These are phyloP conservation scores for Austroboletus novae-zelandiae DNA, from an alignment of 1,284 basidiomycete species.

Conservation along the genomic window DNA sequence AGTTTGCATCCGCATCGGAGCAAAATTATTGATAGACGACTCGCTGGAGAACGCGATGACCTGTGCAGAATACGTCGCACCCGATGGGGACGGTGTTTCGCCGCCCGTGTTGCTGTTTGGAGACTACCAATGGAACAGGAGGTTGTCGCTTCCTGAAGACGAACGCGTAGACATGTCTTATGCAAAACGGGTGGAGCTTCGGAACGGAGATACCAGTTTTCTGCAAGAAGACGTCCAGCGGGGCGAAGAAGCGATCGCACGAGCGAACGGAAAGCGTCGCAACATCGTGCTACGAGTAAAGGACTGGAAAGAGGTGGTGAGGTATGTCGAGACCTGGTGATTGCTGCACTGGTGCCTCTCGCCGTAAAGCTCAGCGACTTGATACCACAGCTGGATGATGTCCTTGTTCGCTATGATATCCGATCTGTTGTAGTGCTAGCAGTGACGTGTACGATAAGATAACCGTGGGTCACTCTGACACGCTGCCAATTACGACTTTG, in stretches of 20 bases:
- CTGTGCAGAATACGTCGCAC: slow-evolving; percentile 39
- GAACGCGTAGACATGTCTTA: slow-evolving; percentile 57
- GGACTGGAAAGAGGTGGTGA: slow-evolving; percentile 55
- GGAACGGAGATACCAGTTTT: slow-evolving; percentile 49
- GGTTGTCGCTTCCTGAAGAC: slow-evolving; percentile 41
- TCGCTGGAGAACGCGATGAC: slow-evolving; percentile 74
- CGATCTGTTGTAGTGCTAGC: background rate
- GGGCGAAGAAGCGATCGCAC: slow-evolving; percentile 18
- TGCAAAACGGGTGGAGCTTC: slow-evolving; percentile 48
- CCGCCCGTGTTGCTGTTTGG: slow-evolving; percentile 72
- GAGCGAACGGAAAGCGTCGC: slow-evolving; percentile 35
- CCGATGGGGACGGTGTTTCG: slow-evolving; percentile 18
- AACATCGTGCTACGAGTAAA: slow-evolving; percentile 46
- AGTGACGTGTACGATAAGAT: slow-evolving; percentile 20
- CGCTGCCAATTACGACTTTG: background rate
- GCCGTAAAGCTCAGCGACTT: no score
- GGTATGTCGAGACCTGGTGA: slow-evolving; percentile 18
- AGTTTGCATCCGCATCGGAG: slow-evolving; percentile 63
- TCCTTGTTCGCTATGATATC: background rate
- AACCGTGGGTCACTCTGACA: slow-evolving; percentile 12
- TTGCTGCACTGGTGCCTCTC: background rate
- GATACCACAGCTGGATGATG: background rate
- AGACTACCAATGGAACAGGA: slow-evolving; percentile 73
- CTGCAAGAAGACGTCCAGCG: slow-evolving; percentile 49
- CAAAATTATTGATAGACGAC: slow-evolving; percentile 73